Conservation (phyloP, 2,329 filamentous ascomycete species). For the Mycocentrospora acerina region DNA sequence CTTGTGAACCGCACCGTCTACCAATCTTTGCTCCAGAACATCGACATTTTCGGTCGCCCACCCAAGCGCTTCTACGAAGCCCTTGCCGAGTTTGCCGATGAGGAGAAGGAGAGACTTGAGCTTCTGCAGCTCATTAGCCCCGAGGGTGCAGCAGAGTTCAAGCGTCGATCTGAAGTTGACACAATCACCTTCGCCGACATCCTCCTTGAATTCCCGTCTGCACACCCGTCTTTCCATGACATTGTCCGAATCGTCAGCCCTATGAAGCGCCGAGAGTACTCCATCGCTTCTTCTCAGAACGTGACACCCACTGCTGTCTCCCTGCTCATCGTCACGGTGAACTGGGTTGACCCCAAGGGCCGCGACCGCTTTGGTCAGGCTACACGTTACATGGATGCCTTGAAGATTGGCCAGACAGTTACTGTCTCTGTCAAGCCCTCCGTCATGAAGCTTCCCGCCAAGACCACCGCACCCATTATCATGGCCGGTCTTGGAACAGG, state of each 20-base stretch:
- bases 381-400: slow-evolving; percentile 80
- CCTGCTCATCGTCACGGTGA: slow-evolving; percentile 95
- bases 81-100: slow-evolving; percentile 79
- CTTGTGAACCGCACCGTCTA: slow-evolving; percentile 89
- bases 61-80: slow-evolving; percentile 98
- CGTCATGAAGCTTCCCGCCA: slow-evolving; percentile 95
- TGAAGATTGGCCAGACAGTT: slow-evolving; percentile 74
- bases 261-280: slow-evolving; percentile 96
- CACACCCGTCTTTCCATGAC: slow-evolving; percentile 84
- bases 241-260: slow-evolving; percentile 84
- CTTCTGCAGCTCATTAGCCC: slow-evolving; percentile 71
- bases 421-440: slow-evolving; percentile 96
- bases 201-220: slow-evolving; percentile 84
- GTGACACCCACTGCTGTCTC: slow-evolving; percentile 88
- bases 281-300: slow-evolving; percentile 96
- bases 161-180: slow-evolving; percentile 86
- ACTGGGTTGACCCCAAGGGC: slow-evolving; percentile 87
- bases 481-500: slow-evolving; percentile 99
- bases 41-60: slow-evolving; percentile 95
- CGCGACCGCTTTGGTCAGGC: slow-evolving; percentile 91
- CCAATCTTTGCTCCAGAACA: slow-evolving; percentile 86
- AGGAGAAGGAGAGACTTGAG: slow-evolving; percentile 79
- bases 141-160: slow-evolving; percentile 86
- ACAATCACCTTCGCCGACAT: slow-evolving; percentile 89
- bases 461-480: slow-evolving; percentile 89